Evolutionary conservation across 2,329 filamentous ascomycete species (phyloP), one percentile per base, ranked within the genome.

Genomic region (Thermoascus crustaceus): DNA sequence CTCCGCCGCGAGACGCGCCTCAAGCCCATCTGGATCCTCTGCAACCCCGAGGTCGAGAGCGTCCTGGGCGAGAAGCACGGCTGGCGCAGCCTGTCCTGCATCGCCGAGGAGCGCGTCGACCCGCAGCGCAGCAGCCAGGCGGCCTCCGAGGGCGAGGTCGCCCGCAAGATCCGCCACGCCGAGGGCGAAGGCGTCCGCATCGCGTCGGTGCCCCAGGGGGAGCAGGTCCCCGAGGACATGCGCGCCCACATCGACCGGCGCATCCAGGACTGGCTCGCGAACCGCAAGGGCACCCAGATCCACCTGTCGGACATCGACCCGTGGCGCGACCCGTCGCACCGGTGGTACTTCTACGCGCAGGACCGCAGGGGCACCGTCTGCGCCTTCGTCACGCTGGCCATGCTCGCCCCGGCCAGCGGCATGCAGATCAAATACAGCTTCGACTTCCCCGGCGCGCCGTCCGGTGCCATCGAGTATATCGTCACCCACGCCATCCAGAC

Each of bases 351-450:
- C 54, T 83, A 85, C 50, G 82, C 85, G 7, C 73, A 80, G 45
- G 83, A 83, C 46, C 72, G 75, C 52, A 74, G 84, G 10, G 83
- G 83, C 43, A 76, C 73, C 40, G 76, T 95, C 38, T 73, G 73
- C 26, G 81, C 82, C 21, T 74, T 95, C 39, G 81, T 89, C n/a
- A 80, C 89, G 6, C 69, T 95, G 50, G 83, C 84, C 35, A 83
- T 86, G 58, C 76, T 95, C 18, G 76, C 82, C 3, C 85, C 86
- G 2, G 70, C 76, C 22, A 77, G 93, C 56, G 88, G 88, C 36
- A 93, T 86, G 78, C 88, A 95, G 67, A 81, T 94, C 56, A 95
- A 95, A 68, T 94, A 91, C 69, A 84, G 83, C n/a, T 77, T 95
- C 36, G 86, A 95, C 61, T 94, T 95, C 71, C 88, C 87, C 0